phyloP scores from a whole-genome alignment of 257 asterid genomes.

The Solanum piurae region DNA sequence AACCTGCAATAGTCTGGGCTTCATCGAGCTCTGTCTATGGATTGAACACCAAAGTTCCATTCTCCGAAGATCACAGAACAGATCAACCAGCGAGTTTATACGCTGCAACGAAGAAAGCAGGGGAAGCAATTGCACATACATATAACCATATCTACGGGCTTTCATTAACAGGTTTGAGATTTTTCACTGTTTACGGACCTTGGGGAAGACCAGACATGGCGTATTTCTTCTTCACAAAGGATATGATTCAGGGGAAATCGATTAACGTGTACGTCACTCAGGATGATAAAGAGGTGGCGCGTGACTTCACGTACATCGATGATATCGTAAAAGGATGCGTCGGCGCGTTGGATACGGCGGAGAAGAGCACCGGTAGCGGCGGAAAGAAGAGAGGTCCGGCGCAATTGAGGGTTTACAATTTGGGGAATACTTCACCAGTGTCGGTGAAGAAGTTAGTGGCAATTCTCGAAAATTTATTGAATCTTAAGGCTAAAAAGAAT shows the following conservation, averaged over 20 bases:
- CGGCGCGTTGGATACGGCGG: conserved; percentile 92
- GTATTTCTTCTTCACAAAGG: conserved; percentile 81
- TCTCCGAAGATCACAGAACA: conserved; percentile 60
- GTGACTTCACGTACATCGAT: conserved; percentile 96
- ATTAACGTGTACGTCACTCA: conserved; percentile 60
- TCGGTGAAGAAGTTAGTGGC: conserved; percentile 83
- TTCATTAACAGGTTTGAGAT: conserved; percentile 72
- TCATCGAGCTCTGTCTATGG: conserved; percentile 89
- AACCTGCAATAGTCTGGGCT: conserved; percentile 95
- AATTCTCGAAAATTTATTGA: conserved; percentile 51
- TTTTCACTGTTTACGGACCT: conserved; percentile 93
- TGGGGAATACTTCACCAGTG: conserved; percentile 90
- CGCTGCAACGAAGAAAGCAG: conserved; percentile 95
- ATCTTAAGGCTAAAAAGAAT: conserved; percentile 58
- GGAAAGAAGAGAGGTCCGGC: conserved; percentile 84
- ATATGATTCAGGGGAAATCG: conserved; percentile 56
- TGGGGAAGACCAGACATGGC: conserved; percentile 99
- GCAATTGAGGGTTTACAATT: conserved; percentile 79
- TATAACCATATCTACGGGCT: conserved; percentile 82
- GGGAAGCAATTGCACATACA: conserved; percentile 88
- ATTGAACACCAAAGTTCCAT: conserved; percentile 57
- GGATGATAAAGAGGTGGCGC: conserved; percentile 89
- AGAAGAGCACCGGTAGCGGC: conserved; percentile 91
- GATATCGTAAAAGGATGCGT: conserved; percentile 81
- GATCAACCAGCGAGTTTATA: conserved; percentile 90